Base-by-base conservation (phyloP, 805 yeast species). In the Geotrichum ghanense region DNA sequence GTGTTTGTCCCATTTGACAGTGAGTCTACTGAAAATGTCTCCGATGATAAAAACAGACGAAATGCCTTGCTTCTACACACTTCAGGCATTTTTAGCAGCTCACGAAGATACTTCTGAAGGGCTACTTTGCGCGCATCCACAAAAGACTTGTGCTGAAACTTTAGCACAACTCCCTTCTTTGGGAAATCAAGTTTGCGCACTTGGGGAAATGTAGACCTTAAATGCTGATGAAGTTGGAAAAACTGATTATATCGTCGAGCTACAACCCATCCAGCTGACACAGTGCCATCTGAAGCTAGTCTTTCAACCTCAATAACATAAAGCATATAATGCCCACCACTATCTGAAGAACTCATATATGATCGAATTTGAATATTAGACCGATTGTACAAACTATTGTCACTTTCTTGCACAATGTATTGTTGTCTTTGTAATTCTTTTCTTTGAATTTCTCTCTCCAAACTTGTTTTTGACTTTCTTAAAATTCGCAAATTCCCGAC, bases 211-310 rank as follows among this genome's bases (percentile, higher is more conserved):
- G 64, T 67, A 2, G 62, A 60, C 48, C 71, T 75, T 53, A 89
- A 64, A 51, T 83, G 78, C 50, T 76, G 77, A 57, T 89, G 79
- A 26, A 89, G 67, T 51, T 73, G 75, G 62, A 72, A 79, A 61
- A 89, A 89, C 58, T 90, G 96, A 54, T 84, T 84, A 58, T 79
- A 89, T 48, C 97, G 69, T 53, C 96, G 67, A 0, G 95, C 90
- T n/a, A 88, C 83, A 45, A 85, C 78, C 97, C 97, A 90, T 0
- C 86, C 83, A 0, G 89, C 86, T 2, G 75, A 68, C 3, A 72
- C 70, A 5, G 66, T 59, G 2, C 67, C 71, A 2, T 74, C 75
- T 0, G 48, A 50, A 3, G 47, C 48, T 7, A 56, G 66, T 59
- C 79, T 81, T 45, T 78, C 80, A 3, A 90, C 85, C 55, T 81